Evolutionary conservation across 2,329 filamentous ascomycete genomes (phyloP).

Genomic region (Cordyceps militaris): DNA sequence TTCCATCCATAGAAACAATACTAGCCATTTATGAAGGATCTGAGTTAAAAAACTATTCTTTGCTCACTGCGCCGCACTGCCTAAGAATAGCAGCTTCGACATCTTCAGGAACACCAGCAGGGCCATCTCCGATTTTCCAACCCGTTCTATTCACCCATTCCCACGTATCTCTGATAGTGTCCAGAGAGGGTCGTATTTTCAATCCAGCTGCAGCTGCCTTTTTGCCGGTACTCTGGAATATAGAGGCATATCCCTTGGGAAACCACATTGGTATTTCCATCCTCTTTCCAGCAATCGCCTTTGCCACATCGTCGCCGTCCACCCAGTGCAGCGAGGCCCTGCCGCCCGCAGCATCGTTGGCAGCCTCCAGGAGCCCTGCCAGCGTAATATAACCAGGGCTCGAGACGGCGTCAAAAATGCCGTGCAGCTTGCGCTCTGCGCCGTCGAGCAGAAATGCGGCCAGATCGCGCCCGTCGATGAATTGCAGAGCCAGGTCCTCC

Average conservation of each 20-base stretch:
- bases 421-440: constrained; percentile 10
- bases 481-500: constrained; percentile 8
- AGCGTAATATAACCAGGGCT: neutral
- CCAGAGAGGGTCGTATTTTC: constrained; percentile 4
- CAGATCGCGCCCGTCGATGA: constrained; percentile 15
- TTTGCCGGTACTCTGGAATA: neutral
- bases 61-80: neutral
- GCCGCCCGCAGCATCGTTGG: neutral
- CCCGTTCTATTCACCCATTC: constrained; percentile 5
- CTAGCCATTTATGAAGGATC: neutral
- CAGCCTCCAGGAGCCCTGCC: constrained; percentile 4
- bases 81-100: neutral
- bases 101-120: constrained; percentile 1
- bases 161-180: constrained; percentile 14
- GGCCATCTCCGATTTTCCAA: constrained; percentile 4
- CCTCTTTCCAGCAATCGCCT: neutral
- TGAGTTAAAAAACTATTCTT: neutral
- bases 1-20: neutral
- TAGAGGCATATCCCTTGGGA: neutral
- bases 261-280: constrained; percentile 14
- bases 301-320: constrained; percentile 4
- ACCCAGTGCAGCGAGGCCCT: constrained; percentile 13
- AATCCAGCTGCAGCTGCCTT: constrained; percentile 7
- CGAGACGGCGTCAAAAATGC: constrained; percentile 4
- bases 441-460: constrained; percentile 13